Base-by-base conservation (phyloP, 352 stramenopile genomes). In the Aphanomyces cochlioides region DNA sequence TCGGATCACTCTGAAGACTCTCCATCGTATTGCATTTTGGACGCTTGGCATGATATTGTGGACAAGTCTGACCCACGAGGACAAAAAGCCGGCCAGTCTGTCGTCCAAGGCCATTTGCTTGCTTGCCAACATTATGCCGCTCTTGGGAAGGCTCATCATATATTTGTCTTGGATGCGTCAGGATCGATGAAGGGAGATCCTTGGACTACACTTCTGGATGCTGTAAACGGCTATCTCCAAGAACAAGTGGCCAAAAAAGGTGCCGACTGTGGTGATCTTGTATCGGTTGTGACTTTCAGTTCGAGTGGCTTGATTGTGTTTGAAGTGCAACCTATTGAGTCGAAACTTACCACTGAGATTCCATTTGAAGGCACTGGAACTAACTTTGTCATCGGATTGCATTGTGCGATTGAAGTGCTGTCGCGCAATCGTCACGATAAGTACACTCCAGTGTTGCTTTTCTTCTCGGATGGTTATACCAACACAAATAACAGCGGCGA, bases 121-220 rank as follows among this genome's bases (percentile, higher is more conserved):
- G 76, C 86, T 43, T 92, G 87, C 67, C 84, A 81, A 47, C 87
- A 95, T 41, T 60, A 80, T 17, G 69, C 80, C 0, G 78, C 69
- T 21, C 78, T 76, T 10, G 79, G 75, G 10, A 79, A 86, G 56
- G 81, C 85, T 69, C 85, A 95, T 47, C 87, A 93, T 47, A 75
- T 95, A 2, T 90, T 95, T 40, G 83, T 95, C 48, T 50, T 94
- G n/a, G 87, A 95, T 59, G 78, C 74, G 50, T 93, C 87, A 10
- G 85, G 84, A 0, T 95, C 87, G 21, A 95, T 95, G 85, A 59
- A 28, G 4, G 84, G 87, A 1, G 61, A 37, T 13, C 82, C 83
- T 4, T 93, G 87, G 87, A 34, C 54, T 21, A 71, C 84, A n/a
- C 73, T 95, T 37, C 74, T 85, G 37, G 75, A 69, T 8, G 87